Evolutionary conservation across 2,329 filamentous ascomycete genomes (phyloP), one percentile per base, ranked within the genome.

Genomic region (Pseudohalonectria lignicola): DNA sequence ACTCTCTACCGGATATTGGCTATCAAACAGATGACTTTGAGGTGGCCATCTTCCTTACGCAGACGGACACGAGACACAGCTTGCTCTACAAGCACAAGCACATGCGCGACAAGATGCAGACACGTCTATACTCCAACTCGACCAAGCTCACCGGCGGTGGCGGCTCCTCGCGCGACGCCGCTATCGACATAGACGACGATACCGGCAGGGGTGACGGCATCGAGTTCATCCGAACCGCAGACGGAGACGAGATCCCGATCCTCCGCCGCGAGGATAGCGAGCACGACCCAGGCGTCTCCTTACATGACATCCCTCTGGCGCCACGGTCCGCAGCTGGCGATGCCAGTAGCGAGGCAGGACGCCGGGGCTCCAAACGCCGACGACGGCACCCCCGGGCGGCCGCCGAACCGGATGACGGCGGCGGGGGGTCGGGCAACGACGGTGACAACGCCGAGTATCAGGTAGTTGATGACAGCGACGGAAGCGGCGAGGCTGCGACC

Each of bases 21-120:
- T 19, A n/a, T 4, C 11, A 17, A 15, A 15, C 29, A 92, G 90
- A 95, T 59, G 90, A 94, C 48, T 98, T 95, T 54, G 87, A 96
- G 54, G 86, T 95, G 12, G 85, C 87, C 28, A 83, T 98, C 46
- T 96, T 95, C 61, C 67, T 98, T 47, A 93, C 85, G 33, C 86
- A 94, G 57, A 83, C 82, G 7, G 79, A 76, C 37, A 88, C 82
- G 3, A 77, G 87, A 12, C 92, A 96, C 63, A 84, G 86, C 25
- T 66, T 98, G 28, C 71, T 96, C 41, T 82, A 79, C 40, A 94
- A 92, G 57, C 79, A 85, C 50, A 95, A 94, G 61, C 71, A 76
- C 15, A 87, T 87, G 47, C 69, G 73, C 41, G 72, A 79, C 41
- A 74, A 67, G 34, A 57, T 62, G 1, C 65, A 69, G 39, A 61